phyloP scores from a whole-genome alignment of 2,329 filamentous ascomycete genomes.

The Rosellinia necatrix region DNA sequence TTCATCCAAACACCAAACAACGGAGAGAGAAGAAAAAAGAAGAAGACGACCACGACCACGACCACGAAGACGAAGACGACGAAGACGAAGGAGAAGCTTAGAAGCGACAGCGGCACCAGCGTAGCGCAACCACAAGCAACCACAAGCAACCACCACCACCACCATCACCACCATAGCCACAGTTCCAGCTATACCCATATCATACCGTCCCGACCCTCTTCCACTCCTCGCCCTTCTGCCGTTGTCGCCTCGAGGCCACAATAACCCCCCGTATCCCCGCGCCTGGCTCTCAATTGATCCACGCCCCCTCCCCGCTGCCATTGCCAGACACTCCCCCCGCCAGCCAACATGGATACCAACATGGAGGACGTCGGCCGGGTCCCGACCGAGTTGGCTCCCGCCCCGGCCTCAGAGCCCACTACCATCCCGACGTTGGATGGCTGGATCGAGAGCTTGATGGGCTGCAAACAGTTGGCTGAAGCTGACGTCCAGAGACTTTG shows the following conservation, averaged over 20 bases:
- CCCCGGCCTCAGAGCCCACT: constrained; percentile 73
- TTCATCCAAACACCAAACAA: too few relatives aligned
- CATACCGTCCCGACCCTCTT: too few relatives aligned
- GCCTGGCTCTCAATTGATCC: too few relatives aligned
- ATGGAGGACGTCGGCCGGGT: constrained; percentile 97
- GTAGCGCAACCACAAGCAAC: too few relatives aligned
- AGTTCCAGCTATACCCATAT: too few relatives aligned
- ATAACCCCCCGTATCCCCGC: not conserved
- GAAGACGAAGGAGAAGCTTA: too few relatives aligned
- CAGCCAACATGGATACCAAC: constrained; percentile 81
- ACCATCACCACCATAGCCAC: too few relatives aligned
- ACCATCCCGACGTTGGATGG: constrained; percentile 92
- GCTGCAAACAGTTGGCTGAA: constrained; percentile 96
- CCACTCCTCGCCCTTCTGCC: too few relatives aligned
- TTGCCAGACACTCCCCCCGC: not conserved
- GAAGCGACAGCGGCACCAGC: too few relatives aligned
- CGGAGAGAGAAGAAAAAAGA: not conserved
- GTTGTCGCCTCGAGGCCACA: too few relatives aligned
- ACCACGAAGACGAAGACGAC: not conserved
- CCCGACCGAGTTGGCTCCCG: constrained; percentile 76
- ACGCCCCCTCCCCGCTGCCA: not conserved
- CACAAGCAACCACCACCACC: too few relatives aligned
- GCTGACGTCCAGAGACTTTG: constrained; percentile 94
- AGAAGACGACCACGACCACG: too few relatives aligned
- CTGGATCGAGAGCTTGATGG: constrained; percentile 99